Base-by-base conservation (phyloP, 257 asterid genomes). In the Datura wrightii region DNA sequence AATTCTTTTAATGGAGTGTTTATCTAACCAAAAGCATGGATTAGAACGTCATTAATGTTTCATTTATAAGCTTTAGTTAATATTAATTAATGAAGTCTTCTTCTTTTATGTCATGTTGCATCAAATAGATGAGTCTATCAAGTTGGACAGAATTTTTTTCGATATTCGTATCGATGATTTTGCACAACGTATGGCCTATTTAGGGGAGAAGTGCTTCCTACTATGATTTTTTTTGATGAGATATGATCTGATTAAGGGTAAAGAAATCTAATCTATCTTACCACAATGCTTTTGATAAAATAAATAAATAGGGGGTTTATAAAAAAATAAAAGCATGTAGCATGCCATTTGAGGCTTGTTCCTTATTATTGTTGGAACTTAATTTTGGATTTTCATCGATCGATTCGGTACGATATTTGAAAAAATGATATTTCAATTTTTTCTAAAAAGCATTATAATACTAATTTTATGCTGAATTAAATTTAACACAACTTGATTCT, bases 131-230 rank as follows among this genome's bases (percentile, higher is more conserved):
- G 55, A n/a, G 5, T n/a, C 10, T 71, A 71, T 44, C 79, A 42
- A 42, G 36, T 24, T 24, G 31, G 31, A 24, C 31, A 24, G 31
- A 24, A 24, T 24, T 24, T 24, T 24, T 24, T 24, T 24, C 7
- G n/a, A 54, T 54, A 54, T 54, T 54, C 2, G 4, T 54, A 46
- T 42, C 1, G 31, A 24, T 24, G 31, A 24, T 1, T 24, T 5
- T 0, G 0, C 0, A 2, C 0, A 0, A 2, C 1, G 1, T 34
- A 13, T 34, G 0, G 13, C 15, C 0, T 31, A 24, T 10, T 31
- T 6, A 10, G 31, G 8, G 5, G 5, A 2, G 6, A 63, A 31
- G 1, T 2, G 3, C 34, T 5, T 65, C 6, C 1, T 65, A 34
- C 5, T 1, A 11, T 1, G 54, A 50, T 50, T 50, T 50, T 7